Conservation (phyloP, 1,284 basidiomycete species). For the Meripilus lineatus region DNA sequence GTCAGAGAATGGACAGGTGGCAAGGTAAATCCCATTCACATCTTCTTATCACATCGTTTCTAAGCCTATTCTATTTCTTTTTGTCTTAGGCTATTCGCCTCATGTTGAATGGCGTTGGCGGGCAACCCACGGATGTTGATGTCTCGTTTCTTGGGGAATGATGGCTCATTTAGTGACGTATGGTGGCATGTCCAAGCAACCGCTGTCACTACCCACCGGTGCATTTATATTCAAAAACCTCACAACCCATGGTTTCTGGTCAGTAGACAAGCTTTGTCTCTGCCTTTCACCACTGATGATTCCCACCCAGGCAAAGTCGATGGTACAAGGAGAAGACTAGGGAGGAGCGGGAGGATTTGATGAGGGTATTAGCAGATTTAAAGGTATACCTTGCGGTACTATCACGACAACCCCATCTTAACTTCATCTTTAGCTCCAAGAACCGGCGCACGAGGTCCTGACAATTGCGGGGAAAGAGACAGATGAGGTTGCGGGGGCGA, state of each 20-base stretch:
- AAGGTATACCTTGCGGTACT: conserved; percentile 37
- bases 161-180: conserved; percentile 80
- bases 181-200: conserved; percentile 84
- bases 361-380: conserved; percentile 44
- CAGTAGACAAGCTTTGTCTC: background rate
- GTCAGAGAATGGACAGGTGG: conserved; percentile 58
- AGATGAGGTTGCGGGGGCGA: conserved; percentile 48
- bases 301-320: conserved; percentile 43
- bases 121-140: conserved; percentile 64
- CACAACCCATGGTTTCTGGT: conserved; percentile 64
- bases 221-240: conserved; percentile 81
- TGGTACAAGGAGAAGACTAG: conserved; percentile 55
- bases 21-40: conserved; percentile 32
- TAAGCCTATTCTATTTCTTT: background rate
- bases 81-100: conserved; percentile 55
- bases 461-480: conserved; percentile 41
- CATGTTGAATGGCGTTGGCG: conserved; percentile 78
- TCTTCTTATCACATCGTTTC: conserved; percentile 1
- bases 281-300: background rate
- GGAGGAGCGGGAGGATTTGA: conserved; percentile 41
- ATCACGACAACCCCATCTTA: background rate
- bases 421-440: conserved; percentile 43
- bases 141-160: conserved; percentile 56
- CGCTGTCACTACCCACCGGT: conserved; percentile 72
- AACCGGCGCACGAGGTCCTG: conserved; percentile 65